phyloP scores from a whole-genome alignment of 768 basidiomycete species.

The Leccinum subtestaceum region DNA sequence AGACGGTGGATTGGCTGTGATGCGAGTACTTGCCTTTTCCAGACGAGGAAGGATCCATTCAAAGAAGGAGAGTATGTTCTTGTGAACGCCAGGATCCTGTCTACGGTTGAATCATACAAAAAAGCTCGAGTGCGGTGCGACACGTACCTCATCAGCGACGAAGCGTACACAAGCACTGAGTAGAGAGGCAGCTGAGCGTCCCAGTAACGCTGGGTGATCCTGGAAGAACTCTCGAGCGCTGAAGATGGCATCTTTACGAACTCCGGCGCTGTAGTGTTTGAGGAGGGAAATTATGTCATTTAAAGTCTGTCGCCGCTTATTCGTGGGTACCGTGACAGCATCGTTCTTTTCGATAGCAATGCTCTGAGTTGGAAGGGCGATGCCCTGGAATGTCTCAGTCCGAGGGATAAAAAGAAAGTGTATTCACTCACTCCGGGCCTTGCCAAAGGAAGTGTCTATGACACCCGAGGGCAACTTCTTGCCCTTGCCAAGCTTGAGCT shows the following conservation, averaged over 20 bases:
- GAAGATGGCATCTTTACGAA: conserved; percentile 73
- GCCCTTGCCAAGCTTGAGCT: conserved; percentile 94
- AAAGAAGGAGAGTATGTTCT: conserved; percentile 64
- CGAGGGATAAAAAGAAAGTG: background rate
- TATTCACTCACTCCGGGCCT: conserved; percentile 73
- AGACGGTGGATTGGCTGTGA: background rate
- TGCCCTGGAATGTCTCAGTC: conserved; percentile 44
- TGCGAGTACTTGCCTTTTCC: conserved; percentile 43
- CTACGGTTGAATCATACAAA: conserved; percentile 1
- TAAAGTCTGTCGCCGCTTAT: conserved; percentile 71
- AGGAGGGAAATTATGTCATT: conserved; percentile 73
- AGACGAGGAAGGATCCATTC: conserved; percentile 69
- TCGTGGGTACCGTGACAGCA: conserved; percentile 52
- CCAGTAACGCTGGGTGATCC: conserved; percentile 53
- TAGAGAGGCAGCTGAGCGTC: conserved; percentile 50
- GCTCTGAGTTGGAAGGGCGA: conserved; percentile 84
- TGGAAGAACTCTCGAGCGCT: conserved; percentile 76
- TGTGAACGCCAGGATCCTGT: conserved; percentile 81
- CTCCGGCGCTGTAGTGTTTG: conserved; percentile 78
- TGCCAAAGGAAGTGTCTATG: conserved; percentile 88
- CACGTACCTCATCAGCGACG: conserved; percentile 76
- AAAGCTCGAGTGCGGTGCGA: background rate
- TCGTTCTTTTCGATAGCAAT: conserved; percentile 58
- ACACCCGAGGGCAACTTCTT: conserved; percentile 80
- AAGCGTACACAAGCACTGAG: conserved; percentile 66